These are phyloP conservation scores for Irpex sp. DNA, from an alignment of 1,284 basidiomycete species.

Conservation along the genomic window DNA sequence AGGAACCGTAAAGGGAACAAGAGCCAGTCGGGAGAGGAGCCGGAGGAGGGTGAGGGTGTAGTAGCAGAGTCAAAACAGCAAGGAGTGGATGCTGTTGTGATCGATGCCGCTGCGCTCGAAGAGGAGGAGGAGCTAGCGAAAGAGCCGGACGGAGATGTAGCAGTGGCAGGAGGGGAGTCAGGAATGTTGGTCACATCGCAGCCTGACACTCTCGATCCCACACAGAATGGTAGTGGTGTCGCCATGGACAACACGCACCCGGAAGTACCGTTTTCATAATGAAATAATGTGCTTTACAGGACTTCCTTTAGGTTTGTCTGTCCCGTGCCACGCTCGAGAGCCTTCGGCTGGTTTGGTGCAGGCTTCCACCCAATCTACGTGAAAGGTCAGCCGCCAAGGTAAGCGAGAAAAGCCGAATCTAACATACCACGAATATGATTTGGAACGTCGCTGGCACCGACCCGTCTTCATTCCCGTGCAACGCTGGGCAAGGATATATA, in stretches of 20 bases:
- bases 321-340: slow-evolving; percentile 83
- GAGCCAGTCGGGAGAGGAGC: slow-evolving; percentile 12
- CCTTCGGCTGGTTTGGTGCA: slow-evolving; percentile 77
- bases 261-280: slow-evolving; percentile 8
- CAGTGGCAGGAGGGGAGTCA: not conserved
- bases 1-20: slow-evolving; percentile 18
- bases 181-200: not conserved
- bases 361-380: slow-evolving; percentile 98
- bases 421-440: slow-evolving; percentile 85
- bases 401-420: not conserved
- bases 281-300: slow-evolving; percentile 36
- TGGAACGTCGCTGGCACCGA: slow-evolving; percentile 94
- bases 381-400: slow-evolving; percentile 4
- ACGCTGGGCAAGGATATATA: slow-evolving; percentile 42
- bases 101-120: slow-evolving; percentile 16
- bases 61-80: slow-evolving; percentile 9
- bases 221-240: not conserved
- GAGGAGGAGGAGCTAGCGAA: slow-evolving; percentile 14
- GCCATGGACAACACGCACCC: slow-evolving; percentile 7
- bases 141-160: not conserved
- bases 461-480: slow-evolving; percentile 84
- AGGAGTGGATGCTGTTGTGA: slow-evolving; percentile 16
- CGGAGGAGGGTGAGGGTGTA: not conserved
- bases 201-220: not conserved
- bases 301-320: slow-evolving; percentile 82